These are phyloP conservation scores for Knoxia roxburghii DNA, from an alignment of 257 asterid genomes.

Conservation along the genomic window DNA sequence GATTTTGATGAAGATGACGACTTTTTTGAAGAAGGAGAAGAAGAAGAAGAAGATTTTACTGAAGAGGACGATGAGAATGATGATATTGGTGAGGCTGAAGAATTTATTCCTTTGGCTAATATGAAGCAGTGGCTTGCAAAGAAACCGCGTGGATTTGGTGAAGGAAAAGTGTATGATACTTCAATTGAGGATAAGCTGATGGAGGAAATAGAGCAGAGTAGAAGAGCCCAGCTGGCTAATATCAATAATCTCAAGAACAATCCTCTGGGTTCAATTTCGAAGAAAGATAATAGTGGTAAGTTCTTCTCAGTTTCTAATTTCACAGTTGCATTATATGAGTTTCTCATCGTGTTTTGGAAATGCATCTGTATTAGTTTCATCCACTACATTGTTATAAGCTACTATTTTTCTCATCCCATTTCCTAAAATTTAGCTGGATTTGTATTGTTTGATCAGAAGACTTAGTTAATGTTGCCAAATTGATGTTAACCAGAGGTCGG, in stretches of 20 bases:
- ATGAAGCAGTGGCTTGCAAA: slow-evolving; percentile 68
- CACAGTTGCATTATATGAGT: not conserved
- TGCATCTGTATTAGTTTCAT: not conserved
- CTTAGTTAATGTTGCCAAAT: not conserved
- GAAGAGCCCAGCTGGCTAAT: slow-evolving; percentile 72
- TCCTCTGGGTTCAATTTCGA: slow-evolving; percentile 26
- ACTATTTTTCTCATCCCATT: not conserved
- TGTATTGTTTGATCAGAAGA: not conserved
- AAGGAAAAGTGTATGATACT: slow-evolving; percentile 83
- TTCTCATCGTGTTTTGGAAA: not conserved
- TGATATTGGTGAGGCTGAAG: slow-evolving; percentile 44
- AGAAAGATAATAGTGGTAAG: slow-evolving; percentile 41
- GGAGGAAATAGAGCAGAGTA: slow-evolving; percentile 85
- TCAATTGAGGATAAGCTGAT: slow-evolving; percentile 74
- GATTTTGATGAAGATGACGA: slow-evolving; percentile 30
- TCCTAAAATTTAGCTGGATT: not conserved
- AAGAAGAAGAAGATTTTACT: slow-evolving; percentile 21
- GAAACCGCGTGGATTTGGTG: slow-evolving; percentile 89
- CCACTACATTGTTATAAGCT: not conserved
- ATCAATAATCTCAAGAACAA: slow-evolving; percentile 63
- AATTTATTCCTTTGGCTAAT: slow-evolving; percentile 46
- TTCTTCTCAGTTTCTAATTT: slow-evolving; percentile 2
- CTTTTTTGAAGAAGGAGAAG: slow-evolving; percentile 12
- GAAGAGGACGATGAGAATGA: slow-evolving; percentile 14
- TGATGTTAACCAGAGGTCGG: not conserved